Percentiles rank a stretch among this genome's conserved stretches.
Evolutionary conservation across 176 grass and related monocot genomes (phyloP).

Genomic region (Oryza meridionalis): DNA sequence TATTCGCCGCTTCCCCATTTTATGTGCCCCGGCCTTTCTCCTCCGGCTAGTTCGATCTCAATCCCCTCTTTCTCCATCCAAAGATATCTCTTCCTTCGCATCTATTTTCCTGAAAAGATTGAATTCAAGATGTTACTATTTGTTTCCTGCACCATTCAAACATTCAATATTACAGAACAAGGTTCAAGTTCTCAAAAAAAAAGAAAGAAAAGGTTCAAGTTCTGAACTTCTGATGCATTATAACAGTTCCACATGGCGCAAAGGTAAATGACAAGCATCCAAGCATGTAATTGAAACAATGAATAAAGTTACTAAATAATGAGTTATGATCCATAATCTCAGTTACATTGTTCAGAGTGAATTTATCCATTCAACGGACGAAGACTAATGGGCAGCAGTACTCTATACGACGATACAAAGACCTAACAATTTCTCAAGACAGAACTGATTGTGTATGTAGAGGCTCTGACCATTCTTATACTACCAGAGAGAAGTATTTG

Average conservation of each 20-base stretch:
- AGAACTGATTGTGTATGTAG: background rate
- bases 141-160: background rate
- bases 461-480: background rate
- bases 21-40: slow-evolving; percentile 1
- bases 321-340: background rate
- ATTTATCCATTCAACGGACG: background rate
- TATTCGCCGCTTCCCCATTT: background rate
- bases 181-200: background rate
- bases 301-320: background rate
- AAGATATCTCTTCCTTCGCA: background rate
- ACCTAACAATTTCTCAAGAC: background rate
- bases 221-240: background rate
- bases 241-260: background rate
- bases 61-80: background rate
- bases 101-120: slow-evolving; percentile 48
- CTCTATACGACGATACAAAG: too few relatives aligned
- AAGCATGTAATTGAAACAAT: background rate
- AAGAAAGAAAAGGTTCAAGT: background rate
- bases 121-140: background rate
- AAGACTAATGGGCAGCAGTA: background rate
- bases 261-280: background rate
- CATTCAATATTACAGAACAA: background rate
- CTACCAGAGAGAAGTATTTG: background rate
- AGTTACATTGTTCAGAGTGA: background rate
- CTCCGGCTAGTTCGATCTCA: slow-evolving; percentile 1